A percentile compares a stretch with the other conserved stretches of the same genome.
phyloP scores from a whole-genome alignment of 352 stramenopile genomes.

The Pythium brassicae region DNA sequence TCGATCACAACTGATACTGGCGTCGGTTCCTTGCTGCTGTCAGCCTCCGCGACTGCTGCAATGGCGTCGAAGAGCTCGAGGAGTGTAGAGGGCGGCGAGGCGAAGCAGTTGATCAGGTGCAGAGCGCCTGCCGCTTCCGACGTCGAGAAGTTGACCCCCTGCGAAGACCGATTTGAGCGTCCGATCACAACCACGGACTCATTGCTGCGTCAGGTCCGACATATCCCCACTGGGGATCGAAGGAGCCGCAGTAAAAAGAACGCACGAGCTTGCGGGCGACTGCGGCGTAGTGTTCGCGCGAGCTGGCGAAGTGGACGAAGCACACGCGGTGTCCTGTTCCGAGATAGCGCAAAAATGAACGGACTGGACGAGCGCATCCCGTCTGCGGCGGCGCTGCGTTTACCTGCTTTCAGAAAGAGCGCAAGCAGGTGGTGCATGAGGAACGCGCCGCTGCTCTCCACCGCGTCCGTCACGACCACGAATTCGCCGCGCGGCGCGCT shows the following conservation, averaged over 20 bases:
- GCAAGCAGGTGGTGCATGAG: constrained; percentile 70
- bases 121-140: constrained; percentile 32
- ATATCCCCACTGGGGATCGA: background rate
- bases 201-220: no score
- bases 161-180: background rate
- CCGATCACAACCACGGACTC: no score
- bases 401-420: constrained; percentile 67
- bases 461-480: constrained; percentile 49
- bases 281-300: constrained; percentile 51
- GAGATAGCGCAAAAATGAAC: background rate
- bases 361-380: no score
- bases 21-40: background rate
- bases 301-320: constrained; percentile 43
- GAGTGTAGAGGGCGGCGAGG: constrained; percentile 1
- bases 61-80: constrained; percentile 34
- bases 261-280: constrained; percentile 67
- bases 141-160: constrained; percentile 52
- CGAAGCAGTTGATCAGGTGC: constrained; percentile 33
- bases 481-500: constrained; percentile 47
- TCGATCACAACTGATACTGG: constrained; percentile 57
- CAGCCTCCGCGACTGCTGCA: constrained; percentile 5
- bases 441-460: constrained; percentile 51
- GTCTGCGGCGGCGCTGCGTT: no score
- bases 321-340: constrained; percentile 53
- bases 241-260: background rate